phyloP scores from a whole-genome alignment of 768 basidiomycete genomes.

The Panaeolus papilionaceus region DNA sequence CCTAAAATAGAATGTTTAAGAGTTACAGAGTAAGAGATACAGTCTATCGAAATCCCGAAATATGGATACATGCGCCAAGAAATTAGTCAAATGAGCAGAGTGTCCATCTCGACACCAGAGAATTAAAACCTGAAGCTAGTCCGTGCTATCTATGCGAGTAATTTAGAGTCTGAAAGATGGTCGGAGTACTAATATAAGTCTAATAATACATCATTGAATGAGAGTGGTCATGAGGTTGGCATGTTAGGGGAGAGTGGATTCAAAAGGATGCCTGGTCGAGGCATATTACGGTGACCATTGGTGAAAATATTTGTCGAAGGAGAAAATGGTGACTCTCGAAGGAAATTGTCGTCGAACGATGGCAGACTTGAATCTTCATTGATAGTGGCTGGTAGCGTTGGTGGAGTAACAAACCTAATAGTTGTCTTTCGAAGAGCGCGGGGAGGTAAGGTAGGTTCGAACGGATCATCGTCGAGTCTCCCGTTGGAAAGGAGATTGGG shows the following conservation, averaged over 20 bases:
- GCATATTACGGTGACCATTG: background rate
- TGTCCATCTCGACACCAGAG: background rate
- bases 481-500: background rate
- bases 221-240: background rate
- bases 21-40: background rate
- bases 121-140: background rate
- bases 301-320: background rate
- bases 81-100: background rate
- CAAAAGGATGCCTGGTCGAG: conserved; percentile 5
- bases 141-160: background rate
- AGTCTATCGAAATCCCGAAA: background rate
- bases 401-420: background rate
- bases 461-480: background rate
- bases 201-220: background rate
- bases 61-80: conserved; percentile 1
- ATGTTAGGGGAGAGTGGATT: background rate
- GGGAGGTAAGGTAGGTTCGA: background rate
- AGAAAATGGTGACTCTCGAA: background rate
- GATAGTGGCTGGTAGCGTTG: background rate
- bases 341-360: background rate
- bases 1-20: background rate
- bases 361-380: background rate
- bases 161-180: background rate
- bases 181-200: background rate
- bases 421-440: background rate